These are phyloP conservation scores for Phytopythium aichiense DNA, from an alignment of 352 stramenopile genomes.

Conservation along the genomic window DNA sequence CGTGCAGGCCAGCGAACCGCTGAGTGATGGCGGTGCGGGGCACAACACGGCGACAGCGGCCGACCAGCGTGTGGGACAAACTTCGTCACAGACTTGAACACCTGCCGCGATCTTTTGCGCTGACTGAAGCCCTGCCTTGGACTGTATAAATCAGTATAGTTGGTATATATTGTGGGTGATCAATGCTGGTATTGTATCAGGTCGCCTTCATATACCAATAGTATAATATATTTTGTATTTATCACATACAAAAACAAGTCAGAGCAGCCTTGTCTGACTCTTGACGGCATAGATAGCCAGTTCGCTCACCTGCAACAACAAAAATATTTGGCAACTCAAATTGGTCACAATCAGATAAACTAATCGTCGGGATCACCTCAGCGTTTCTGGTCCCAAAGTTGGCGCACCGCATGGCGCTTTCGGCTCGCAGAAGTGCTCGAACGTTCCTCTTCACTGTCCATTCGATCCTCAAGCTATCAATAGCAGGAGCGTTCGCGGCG, in stretches of 20 bases:
- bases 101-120: neutral
- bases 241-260: neutral
- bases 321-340: neutral
- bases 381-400: neutral
- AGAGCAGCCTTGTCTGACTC: conserved; percentile 1
- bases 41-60: neutral
- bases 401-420: neutral
- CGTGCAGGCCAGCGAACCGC: too few species aligned
- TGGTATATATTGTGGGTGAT: neutral
- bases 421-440: neutral
- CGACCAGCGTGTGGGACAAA: neutral
- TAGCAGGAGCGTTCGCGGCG: neutral
- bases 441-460: neutral
- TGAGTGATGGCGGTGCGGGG: neutral
- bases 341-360: too few species aligned
- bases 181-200: too few species aligned
- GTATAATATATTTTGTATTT: neutral
- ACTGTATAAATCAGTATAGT: neutral
- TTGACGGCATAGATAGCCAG: neutral
- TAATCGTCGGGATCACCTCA: neutral
- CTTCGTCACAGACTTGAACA: conserved; percentile 1
- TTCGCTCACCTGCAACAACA: neutral
- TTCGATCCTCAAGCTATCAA: neutral
- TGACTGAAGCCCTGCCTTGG: neutral
- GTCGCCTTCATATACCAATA: neutral